A percentile compares a stretch with the other conserved stretches of the same genome.
Evolutionary conservation across 164 flowering plant species (phyloP).

Genomic region (Piper longum): DNA sequence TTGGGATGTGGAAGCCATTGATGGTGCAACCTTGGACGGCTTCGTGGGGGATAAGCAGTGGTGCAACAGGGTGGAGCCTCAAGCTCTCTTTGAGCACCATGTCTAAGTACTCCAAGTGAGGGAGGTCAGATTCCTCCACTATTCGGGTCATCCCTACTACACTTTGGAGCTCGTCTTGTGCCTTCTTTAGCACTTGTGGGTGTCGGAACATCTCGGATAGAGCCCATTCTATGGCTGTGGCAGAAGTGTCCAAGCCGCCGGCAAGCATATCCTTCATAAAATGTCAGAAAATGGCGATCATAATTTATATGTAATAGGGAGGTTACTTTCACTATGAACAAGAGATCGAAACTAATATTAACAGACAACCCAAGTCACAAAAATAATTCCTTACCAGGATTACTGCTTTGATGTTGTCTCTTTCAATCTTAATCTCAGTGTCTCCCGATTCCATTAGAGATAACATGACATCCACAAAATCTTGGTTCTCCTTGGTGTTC

Average conservation of each 20-base stretch:
- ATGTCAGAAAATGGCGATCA: background rate
- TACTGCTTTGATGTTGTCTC: constrained; percentile 6
- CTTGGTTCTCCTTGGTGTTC: background rate
- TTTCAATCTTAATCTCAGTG: constrained; percentile 3
- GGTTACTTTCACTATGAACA: too few species aligned
- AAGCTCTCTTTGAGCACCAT: constrained; percentile 24
- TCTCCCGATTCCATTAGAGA: constrained; percentile 5
- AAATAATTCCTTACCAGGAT: background rate
- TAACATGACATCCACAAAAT: constrained; percentile 8
- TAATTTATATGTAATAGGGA: too few species aligned
- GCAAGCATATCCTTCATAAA: constrained; percentile 6
- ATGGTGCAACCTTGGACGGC: constrained; percentile 13
- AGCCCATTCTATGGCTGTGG: constrained; percentile 10
- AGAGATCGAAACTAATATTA: too few species aligned
- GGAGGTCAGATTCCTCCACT: constrained; percentile 19
- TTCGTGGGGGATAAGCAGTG: constrained; percentile 21
- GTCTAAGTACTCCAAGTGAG: constrained; percentile 13
- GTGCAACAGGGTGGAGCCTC: constrained; percentile 22
- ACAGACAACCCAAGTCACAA: too few species aligned
- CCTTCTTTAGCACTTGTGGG: constrained; percentile 6
- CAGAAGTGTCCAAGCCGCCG: constrained; percentile 5
- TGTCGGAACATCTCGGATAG: constrained; percentile 10
- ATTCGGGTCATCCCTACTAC: constrained; percentile 9
- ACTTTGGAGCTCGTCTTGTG: constrained; percentile 10
- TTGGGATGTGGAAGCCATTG: constrained; percentile 13